Evolutionary conservation across 2,329 filamentous ascomycete species (phyloP).

Genomic region (Colletotrichum falcatum): DNA sequence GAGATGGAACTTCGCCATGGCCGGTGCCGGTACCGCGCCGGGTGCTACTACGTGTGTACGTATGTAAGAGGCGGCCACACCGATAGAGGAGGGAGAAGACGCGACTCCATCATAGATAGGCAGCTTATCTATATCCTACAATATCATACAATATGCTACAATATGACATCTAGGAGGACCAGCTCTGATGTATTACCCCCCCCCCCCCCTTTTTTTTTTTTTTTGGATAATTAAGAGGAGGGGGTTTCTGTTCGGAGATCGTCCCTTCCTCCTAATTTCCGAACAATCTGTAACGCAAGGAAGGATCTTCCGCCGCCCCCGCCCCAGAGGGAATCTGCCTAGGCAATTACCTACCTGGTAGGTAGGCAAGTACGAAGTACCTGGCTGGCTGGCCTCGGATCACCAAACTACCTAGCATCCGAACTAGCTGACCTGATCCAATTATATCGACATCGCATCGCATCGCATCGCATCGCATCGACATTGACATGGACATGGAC

Average conservation of each 20-base stretch:
- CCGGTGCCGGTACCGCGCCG: background rate
- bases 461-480: too few species aligned
- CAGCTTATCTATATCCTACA: background rate
- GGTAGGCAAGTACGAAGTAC: too few species aligned
- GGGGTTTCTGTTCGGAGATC: slow-evolving; percentile 11
- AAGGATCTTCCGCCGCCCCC: background rate
- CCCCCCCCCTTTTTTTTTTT: too few species aligned
- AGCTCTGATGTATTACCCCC: background rate
- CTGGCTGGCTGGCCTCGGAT: background rate
- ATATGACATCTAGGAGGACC: slow-evolving; percentile 33
- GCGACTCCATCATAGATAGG: background rate
- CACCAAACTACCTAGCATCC: background rate
- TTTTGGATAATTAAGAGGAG: too few species aligned
- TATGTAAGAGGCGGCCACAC: background rate
- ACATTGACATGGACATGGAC: background rate
- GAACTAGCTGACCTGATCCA: background rate
- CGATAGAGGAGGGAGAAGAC: background rate
- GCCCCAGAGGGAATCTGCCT: too few species aligned
- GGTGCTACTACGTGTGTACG: too few species aligned
- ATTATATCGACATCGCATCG: background rate
- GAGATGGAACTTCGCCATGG: background rate
- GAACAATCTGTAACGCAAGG: slow-evolving; percentile 8
- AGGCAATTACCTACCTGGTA: background rate
- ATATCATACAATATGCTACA: background rate
- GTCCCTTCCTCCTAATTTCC: slow-evolving; percentile 30